Evolutionary conservation across 805 yeast species (phyloP).

Genomic region (Saturnispora kantuleensis): DNA sequence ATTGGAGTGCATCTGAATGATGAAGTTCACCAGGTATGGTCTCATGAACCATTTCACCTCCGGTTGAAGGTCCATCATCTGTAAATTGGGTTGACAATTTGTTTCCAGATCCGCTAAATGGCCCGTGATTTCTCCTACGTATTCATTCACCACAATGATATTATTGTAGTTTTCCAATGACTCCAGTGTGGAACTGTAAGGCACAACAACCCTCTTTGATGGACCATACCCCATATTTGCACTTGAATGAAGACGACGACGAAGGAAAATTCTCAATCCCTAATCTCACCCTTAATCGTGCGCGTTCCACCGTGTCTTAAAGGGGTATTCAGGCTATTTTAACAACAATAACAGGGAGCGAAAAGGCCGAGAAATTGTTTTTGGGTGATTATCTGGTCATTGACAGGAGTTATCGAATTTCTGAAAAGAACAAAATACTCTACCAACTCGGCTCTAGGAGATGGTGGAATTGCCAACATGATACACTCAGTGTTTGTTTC

Average conservation of each 20-base stretch:
- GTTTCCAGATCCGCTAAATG: slow-evolving; percentile 34
- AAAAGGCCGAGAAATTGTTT: too few species aligned
- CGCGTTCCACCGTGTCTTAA: slow-evolving; percentile 15
- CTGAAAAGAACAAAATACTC: too few species aligned
- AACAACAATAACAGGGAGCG: too few species aligned
- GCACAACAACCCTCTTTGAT: slow-evolving; percentile 19
- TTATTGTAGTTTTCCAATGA: slow-evolving; percentile 38
- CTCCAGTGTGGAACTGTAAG: slow-evolving; percentile 37
- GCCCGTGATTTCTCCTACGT: slow-evolving; percentile 29
- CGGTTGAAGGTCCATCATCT: slow-evolving; percentile 76
- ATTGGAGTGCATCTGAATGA: slow-evolving; percentile 55
- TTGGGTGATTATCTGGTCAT: too few species aligned
- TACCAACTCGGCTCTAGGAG: too few species aligned
- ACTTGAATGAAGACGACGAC: not conserved
- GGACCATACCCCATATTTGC: slow-evolving; percentile 22
- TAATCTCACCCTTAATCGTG: slow-evolving; percentile 7
- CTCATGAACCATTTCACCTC: slow-evolving; percentile 70
- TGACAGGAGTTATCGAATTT: too few species aligned
- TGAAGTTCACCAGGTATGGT: slow-evolving; percentile 65
- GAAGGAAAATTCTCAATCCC: slow-evolving; percentile 2
- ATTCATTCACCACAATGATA: slow-evolving; percentile 34
- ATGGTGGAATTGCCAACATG: too few species aligned
- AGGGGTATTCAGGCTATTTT: slow-evolving; percentile 19
- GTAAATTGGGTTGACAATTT: slow-evolving; percentile 32
- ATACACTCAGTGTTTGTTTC: too few species aligned